Evolutionary conservation across 768 basidiomycete genomes (phyloP).

Genomic region (Tylopilus intermedius): DNA sequence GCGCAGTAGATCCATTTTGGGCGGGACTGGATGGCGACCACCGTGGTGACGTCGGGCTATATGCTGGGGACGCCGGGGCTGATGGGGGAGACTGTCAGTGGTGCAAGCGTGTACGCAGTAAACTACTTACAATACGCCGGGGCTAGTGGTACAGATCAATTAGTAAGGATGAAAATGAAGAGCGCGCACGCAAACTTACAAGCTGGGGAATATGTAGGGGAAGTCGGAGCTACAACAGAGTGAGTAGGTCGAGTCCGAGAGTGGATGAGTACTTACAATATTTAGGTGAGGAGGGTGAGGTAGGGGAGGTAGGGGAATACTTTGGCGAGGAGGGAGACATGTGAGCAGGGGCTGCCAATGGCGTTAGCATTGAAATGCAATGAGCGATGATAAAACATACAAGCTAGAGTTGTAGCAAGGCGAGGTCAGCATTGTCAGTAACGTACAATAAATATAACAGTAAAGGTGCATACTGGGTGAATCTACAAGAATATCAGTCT

Average conservation of each 20-base stretch:
- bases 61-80: conserved; percentile 84
- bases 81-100: conserved; percentile 15
- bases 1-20: conserved; percentile 41
- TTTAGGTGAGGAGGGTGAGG: conserved; percentile 88
- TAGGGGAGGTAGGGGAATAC: conserved; percentile 91
- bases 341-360: conserved; percentile 60
- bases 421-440: conserved; percentile 22
- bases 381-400: conserved; percentile 39
- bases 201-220: conserved; percentile 82
- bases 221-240: conserved; percentile 63
- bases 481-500: conserved; percentile 38
- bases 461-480: conserved; percentile 65
- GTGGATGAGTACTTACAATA: conserved; percentile 57
- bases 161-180: neutral
- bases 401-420: conserved; percentile 41
- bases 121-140: conserved; percentile 70
- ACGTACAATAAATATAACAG: conserved; percentile 1
- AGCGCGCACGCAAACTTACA: conserved; percentile 47
- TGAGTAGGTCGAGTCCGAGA: conserved; percentile 4
- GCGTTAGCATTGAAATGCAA: conserved; percentile 4
- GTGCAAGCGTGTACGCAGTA: neutral
- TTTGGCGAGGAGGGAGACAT: conserved; percentile 88
- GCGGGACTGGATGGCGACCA: conserved; percentile 83
- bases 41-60: conserved; percentile 79
- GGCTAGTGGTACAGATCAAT: conserved; percentile 36